Evolutionary conservation across 345 rosid species (phyloP).

Genomic region (Boechera stricta): DNA sequence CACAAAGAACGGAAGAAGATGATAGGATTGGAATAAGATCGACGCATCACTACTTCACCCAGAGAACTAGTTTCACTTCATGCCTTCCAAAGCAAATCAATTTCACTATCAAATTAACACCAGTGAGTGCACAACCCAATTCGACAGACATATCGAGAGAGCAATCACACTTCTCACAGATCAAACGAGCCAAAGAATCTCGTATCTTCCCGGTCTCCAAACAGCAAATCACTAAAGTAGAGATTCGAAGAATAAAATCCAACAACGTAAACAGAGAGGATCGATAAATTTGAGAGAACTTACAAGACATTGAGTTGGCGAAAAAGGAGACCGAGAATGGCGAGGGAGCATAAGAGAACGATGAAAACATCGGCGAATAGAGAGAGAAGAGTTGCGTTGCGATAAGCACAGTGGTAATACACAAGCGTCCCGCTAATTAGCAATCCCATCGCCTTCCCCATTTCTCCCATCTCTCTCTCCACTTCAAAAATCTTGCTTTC

Average conservation of each 20-base stretch:
- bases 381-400: conserved; percentile 80
- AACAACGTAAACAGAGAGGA: conserved; percentile 1
- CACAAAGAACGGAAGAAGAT: conserved; percentile 5
- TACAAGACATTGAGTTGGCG: conserved; percentile 95
- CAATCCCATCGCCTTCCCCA: conserved; percentile 64
- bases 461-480: conserved; percentile 51
- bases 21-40: background rate
- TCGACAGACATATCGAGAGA: background rate
- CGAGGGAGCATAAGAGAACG: conserved; percentile 97
- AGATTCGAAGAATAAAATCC: conserved; percentile 17
- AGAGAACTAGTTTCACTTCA: conserved; percentile 1
- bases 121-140: background rate
- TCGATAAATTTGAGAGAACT: conserved; percentile 15
- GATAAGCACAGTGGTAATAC: conserved; percentile 85
- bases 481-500: background rate
- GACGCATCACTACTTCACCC: background rate
- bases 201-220: background rate
- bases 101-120: conserved; percentile 1
- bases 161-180: background rate
- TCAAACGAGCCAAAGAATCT: background rate
- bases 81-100: conserved; percentile 5
- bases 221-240: conserved; percentile 20
- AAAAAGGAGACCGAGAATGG: conserved; percentile 97
- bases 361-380: conserved; percentile 87
- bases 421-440: conserved; percentile 69